These are phyloP conservation scores for Cudoniella acicularis DNA, from an alignment of 495 filamentous ascomycete genomes.

Conservation along the genomic window DNA sequence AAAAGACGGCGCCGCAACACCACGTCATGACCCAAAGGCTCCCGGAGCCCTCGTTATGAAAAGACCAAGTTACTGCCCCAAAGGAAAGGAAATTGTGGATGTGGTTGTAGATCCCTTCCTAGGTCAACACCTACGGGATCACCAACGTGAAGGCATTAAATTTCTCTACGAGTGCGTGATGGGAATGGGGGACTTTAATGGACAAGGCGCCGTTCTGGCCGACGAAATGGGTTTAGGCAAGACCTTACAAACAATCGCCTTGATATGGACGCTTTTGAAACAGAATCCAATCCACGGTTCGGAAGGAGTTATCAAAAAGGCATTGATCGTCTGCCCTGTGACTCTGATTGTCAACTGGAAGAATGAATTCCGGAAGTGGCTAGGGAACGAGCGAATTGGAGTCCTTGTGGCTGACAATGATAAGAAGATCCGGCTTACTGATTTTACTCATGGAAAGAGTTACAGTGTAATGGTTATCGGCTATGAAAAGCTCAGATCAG, in stretches of 20 bases:
- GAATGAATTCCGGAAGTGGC: slow-evolving; percentile 77
- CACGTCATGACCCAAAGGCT: slow-evolving; percentile 64
- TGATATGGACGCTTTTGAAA: slow-evolving; percentile 78
- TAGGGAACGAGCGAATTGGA: slow-evolving; percentile 72
- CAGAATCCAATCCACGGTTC: slow-evolving; percentile 66
- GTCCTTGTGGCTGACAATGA: slow-evolving; percentile 70
- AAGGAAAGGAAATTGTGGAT: slow-evolving; percentile 68
- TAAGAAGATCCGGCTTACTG: slow-evolving; percentile 55
- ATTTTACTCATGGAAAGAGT: slow-evolving; percentile 72
- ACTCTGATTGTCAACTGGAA: slow-evolving; percentile 79
- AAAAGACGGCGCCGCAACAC: slow-evolving; percentile 42
- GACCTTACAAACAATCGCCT: slow-evolving; percentile 72
- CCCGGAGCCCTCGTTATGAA: slow-evolving; percentile 68
- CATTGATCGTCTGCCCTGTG: slow-evolving; percentile 76
- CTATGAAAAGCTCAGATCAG: slow-evolving; percentile 71
- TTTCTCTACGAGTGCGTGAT: slow-evolving; percentile 86
- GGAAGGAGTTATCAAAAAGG: slow-evolving; percentile 63
- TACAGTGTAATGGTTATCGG: slow-evolving; percentile 82
- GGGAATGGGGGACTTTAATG: slow-evolving; percentile 68
- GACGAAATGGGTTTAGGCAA: slow-evolving; percentile 86
- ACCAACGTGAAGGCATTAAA: slow-evolving; percentile 73
- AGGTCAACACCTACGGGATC: slow-evolving; percentile 60
- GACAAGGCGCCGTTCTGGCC: slow-evolving; percentile 72
- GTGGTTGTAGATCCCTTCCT: slow-evolving; percentile 77
- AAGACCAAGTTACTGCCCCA: slow-evolving; percentile 50